Evolutionary conservation across 2,329 filamentous ascomycete genomes (phyloP).

Genomic region (Penicillium brasilianum): DNA sequence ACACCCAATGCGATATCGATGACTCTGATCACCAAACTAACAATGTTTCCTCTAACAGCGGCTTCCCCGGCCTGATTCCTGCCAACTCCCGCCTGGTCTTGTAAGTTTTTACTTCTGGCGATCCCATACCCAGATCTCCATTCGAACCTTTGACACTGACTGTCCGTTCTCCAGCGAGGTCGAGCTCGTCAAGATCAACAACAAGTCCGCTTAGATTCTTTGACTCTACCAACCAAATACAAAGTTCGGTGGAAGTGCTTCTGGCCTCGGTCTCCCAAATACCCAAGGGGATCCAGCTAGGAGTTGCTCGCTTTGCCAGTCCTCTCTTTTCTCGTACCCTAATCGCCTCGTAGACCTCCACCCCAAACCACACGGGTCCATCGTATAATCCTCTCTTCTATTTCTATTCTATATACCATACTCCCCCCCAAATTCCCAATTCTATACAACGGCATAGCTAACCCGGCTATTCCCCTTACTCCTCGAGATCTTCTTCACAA

Average conservation of each 20-base stretch:
- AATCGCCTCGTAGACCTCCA: neutral
- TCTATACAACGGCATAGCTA: constrained; percentile 43
- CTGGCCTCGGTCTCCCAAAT: neutral
- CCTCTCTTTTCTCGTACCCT: neutral
- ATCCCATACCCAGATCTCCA: too few relatives aligned
- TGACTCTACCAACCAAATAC: neutral
- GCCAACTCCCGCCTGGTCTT: constrained; percentile 77
- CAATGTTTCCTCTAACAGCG: constrained; percentile 53
- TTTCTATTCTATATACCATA: neutral
- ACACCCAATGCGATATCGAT: neutral
- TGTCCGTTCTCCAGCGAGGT: constrained; percentile 62
- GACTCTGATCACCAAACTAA: constrained; percentile 7
- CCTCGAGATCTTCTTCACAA: constrained; percentile 70
- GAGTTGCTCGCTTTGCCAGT: constrained; percentile 8
- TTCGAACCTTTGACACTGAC: constrained; percentile 10
- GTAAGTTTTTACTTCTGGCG: constrained; percentile 60
- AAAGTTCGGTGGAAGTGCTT: constrained; percentile 6
- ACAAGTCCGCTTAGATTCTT: constrained; percentile 47
- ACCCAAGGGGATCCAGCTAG: neutral
- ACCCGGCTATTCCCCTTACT: constrained; percentile 68
- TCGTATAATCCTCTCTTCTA: neutral
- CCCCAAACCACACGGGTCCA: neutral
- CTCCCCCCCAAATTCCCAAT: neutral
- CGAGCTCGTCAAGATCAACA: constrained; percentile 68
- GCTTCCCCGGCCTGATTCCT: constrained; percentile 79